phyloP scores from a whole-genome alignment of 495 filamentous ascomycete genomes.

The Penicillium argentinense region DNA sequence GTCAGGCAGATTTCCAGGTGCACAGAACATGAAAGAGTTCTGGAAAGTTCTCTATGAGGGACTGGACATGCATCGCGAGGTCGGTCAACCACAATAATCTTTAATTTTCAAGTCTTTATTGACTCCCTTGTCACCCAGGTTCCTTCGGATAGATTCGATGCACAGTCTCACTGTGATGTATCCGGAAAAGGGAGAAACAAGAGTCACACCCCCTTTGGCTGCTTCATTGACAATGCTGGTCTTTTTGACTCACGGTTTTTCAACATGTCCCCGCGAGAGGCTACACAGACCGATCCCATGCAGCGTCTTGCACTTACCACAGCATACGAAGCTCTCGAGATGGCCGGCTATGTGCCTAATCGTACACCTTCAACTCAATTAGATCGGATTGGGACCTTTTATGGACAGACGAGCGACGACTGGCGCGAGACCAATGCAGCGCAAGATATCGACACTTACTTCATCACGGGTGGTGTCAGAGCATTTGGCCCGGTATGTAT shows the following conservation, averaged over 20 bases:
- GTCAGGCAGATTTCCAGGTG: slow-evolving; percentile 8
- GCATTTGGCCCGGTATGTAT: slow-evolving; percentile 57
- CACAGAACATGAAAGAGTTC: background rate
- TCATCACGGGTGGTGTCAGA: slow-evolving; percentile 69
- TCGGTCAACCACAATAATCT: too few relatives aligned
- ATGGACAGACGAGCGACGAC: slow-evolving; percentile 76
- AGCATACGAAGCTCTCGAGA: slow-evolving; percentile 76
- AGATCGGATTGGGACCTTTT: slow-evolving; percentile 72
- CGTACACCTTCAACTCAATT: slow-evolving; percentile 2
- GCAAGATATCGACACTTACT: slow-evolving; percentile 77
- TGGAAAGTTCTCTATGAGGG: slow-evolving; percentile 2
- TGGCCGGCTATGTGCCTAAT: slow-evolving; percentile 52
- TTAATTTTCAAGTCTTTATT: too few relatives aligned
- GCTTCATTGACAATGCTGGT: slow-evolving; percentile 37
- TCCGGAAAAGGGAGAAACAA: slow-evolving; percentile 36
- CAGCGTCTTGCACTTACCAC: slow-evolving; percentile 71
- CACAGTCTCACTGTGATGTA: slow-evolving; percentile 36
- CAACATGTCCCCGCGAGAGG: slow-evolving; percentile 46
- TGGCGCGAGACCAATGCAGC: slow-evolving; percentile 73
- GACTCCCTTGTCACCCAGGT: too few relatives aligned
- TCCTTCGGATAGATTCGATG: slow-evolving; percentile 42
- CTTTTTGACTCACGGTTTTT: slow-evolving; percentile 36
- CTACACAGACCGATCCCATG: slow-evolving; percentile 70
- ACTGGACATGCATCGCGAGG: background rate
- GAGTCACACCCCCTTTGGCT: slow-evolving; percentile 32